phyloP scores from a whole-genome alignment of 768 basidiomycete genomes.

The Cyathus striatus region DNA sequence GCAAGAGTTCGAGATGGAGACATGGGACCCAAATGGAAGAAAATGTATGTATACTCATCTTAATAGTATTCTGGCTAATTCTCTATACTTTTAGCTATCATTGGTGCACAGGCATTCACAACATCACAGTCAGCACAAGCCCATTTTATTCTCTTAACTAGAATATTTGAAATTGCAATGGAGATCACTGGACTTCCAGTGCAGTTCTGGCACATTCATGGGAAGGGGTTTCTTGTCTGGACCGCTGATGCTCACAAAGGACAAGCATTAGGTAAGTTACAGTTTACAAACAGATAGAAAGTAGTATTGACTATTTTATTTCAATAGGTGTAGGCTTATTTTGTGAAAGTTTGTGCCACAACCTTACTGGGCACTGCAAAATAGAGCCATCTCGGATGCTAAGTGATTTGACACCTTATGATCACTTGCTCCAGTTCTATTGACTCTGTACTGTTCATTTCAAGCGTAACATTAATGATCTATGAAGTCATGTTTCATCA shows the following conservation, averaged over 20 bases:
- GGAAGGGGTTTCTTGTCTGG: constrained; percentile 11
- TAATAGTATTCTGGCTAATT: background rate
- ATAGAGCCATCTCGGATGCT: constrained; percentile 8
- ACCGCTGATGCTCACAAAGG: no score
- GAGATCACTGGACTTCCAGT: no score
- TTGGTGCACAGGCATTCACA: constrained; percentile 14
- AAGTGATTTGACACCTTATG: constrained; percentile 14
- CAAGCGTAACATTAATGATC: constrained; percentile 12
- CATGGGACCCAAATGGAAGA: background rate
- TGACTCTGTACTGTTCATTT: constrained; percentile 17
- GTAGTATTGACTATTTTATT: background rate
- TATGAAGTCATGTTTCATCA: background rate
- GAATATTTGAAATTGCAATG: no score
- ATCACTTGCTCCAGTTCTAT: constrained; percentile 16
- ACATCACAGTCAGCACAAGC: no score
- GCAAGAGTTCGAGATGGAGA: background rate
- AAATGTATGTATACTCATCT: background rate
- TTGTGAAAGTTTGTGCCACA: constrained; percentile 1
- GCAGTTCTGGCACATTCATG: no score
- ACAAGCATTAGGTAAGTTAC: no score
- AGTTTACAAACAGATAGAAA: constrained; percentile 16
- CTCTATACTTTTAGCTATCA: constrained; percentile 9
- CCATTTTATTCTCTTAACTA: constrained; percentile 14
- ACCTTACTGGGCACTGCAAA: background rate
- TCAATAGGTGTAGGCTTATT: constrained; percentile 3